These are phyloP conservation scores for Cephalotrichum gorgonifer DNA, from an alignment of 2,329 filamentous ascomycete genomes.

Conservation along the genomic window DNA sequence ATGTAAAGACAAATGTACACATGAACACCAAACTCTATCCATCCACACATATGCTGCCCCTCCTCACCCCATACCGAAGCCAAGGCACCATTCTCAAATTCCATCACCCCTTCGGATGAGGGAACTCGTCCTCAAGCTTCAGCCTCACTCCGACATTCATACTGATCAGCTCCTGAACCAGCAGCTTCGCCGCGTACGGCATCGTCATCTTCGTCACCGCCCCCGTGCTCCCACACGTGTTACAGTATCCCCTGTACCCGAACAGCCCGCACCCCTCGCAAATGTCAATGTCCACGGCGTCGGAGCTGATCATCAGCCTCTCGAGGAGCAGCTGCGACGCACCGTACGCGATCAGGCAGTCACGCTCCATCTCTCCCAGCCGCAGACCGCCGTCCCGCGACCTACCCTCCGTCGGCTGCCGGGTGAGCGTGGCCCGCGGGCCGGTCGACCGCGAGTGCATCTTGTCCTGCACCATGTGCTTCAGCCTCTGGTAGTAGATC, in stretches of 20 bases:
- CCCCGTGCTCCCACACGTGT: constrained; percentile 77
- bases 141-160: constrained; percentile 97
- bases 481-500: constrained; percentile 98
- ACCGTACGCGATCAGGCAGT: constrained; percentile 95
- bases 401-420: constrained; percentile 92
- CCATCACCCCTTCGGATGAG: constrained; percentile 38
- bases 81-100: neutral
- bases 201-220: constrained; percentile 89
- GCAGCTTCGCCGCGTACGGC: constrained; percentile 91
- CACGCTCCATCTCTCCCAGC: constrained; percentile 96
- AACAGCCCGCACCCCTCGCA: constrained; percentile 92
- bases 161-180: constrained; percentile 91
- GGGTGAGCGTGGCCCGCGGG: constrained; percentile 81
- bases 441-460: constrained; percentile 95
- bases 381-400: constrained; percentile 86
- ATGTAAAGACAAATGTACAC: no score
- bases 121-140: constrained; percentile 90
- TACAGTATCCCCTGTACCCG: constrained; percentile 90
- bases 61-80: neutral
- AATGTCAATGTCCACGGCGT: constrained; percentile 84
- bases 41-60: neutral
- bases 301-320: constrained; percentile 86
- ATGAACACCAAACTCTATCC: neutral
- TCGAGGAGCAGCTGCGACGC: constrained; percentile 87
- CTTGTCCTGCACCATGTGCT: constrained; percentile 99